Evolutionary conservation across 352 stramenopile genomes (phyloP).

Genomic region (Globisporangium apiculatum): DNA sequence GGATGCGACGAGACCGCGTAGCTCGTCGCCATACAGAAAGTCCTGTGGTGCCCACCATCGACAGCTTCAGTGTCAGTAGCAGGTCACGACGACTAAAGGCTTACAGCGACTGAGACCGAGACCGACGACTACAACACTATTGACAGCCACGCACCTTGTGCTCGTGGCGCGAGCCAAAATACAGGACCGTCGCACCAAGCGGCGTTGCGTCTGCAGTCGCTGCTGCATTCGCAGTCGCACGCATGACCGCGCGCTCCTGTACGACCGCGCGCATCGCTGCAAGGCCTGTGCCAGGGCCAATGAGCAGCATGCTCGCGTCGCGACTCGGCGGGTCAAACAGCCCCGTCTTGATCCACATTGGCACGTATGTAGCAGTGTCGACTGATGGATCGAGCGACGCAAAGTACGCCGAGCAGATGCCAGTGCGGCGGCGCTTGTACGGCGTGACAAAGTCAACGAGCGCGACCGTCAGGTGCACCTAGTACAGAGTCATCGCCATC

Average conservation of each 20-base stretch:
- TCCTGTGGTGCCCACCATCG: slow-evolving; percentile 34
- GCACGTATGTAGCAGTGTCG: slow-evolving; percentile 17
- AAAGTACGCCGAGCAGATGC: slow-evolving; percentile 85
- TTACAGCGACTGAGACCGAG: too few species aligned
- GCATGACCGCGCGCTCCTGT: slow-evolving; percentile 67
- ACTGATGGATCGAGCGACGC: slow-evolving; percentile 29
- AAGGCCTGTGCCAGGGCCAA: slow-evolving; percentile 88
- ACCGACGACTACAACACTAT: too few species aligned
- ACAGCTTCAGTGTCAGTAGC: slow-evolving; percentile 1
- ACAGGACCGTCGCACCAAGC: slow-evolving; percentile 46
- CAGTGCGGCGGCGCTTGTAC: slow-evolving; percentile 78
- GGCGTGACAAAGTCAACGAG: slow-evolving; percentile 89
- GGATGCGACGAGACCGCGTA: slow-evolving; percentile 32
- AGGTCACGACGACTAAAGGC: too few species aligned
- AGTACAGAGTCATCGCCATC: background rate
- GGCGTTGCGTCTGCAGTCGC: background rate
- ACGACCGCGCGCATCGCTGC: slow-evolving; percentile 88
- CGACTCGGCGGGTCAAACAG: slow-evolving; percentile 55
- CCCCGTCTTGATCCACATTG: slow-evolving; percentile 85
- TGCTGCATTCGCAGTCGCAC: slow-evolving; percentile 13
- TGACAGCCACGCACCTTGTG: slow-evolving; percentile 35
- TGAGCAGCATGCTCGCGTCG: slow-evolving; percentile 69
- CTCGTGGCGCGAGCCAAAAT: slow-evolving; percentile 86
- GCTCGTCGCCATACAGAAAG: slow-evolving; percentile 84
- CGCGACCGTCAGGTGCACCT: slow-evolving; percentile 80